A percentile compares a stretch with the other conserved stretches of the same genome.
These are phyloP conservation scores for Clitocybe nebularis DNA, from an alignment of 1,284 basidiomycete species.

Conservation along the genomic window DNA sequence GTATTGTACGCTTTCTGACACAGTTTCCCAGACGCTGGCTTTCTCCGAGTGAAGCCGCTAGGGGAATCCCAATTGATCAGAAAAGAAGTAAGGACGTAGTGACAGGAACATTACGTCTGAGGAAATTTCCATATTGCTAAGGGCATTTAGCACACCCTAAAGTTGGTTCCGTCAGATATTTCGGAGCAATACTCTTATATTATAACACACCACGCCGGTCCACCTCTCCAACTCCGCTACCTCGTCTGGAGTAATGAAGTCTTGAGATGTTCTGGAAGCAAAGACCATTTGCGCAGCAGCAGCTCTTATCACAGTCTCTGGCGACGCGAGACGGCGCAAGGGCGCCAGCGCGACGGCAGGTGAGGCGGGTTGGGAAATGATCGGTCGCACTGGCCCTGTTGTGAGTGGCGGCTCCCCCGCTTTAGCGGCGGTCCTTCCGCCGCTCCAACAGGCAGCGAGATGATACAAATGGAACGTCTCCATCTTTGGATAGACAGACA, in stretches of 20 bases:
- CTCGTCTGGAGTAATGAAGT: conserved; percentile 72
- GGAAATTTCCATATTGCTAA: conserved; percentile 30
- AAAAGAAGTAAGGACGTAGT: neutral
- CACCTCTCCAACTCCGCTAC: conserved; percentile 65
- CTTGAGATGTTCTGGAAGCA: conserved; percentile 71
- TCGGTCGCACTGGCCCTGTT: conserved; percentile 40
- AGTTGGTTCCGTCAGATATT: conserved; percentile 8
- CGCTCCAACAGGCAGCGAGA: conserved; percentile 61
- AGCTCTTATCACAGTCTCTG: conserved; percentile 56
- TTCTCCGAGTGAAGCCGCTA: conserved; percentile 40
- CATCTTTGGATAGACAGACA: conserved; percentile 48
- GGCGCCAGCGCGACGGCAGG: conserved; percentile 24
- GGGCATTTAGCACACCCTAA: conserved; percentile 37
- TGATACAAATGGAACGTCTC: conserved; percentile 78
- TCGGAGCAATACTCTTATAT: conserved; percentile 4
- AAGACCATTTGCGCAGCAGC: conserved; percentile 84
- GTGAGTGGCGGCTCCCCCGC: conserved; percentile 37
- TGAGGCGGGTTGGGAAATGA: conserved; percentile 27
- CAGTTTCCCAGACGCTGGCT: conserved; percentile 42
- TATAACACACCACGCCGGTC: conserved; percentile 52
- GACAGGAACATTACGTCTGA: conserved; percentile 24
- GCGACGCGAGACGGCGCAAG: conserved; percentile 24
- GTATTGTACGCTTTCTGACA: conserved; percentile 1
- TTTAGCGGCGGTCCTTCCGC: conserved; percentile 21
- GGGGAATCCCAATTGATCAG: neutral